phyloP scores from a whole-genome alignment of 2,329 filamentous ascomycete genomes.

The Pseudovirgaria hyperparasitica region DNA sequence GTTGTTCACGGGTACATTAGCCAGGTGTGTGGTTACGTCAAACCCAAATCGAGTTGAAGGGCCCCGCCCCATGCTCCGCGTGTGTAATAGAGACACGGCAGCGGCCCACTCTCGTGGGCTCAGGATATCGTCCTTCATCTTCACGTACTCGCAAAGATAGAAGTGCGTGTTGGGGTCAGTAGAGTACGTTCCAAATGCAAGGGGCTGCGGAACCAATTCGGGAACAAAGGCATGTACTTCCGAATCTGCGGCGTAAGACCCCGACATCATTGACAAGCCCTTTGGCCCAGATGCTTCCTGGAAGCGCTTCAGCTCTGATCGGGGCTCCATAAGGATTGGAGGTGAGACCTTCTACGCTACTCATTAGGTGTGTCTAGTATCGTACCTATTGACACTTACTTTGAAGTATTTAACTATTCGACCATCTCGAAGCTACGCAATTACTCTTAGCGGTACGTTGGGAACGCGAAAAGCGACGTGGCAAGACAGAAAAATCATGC shows the following conservation, averaged over 20 bases:
- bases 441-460: no score
- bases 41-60: constrained; percentile 3
- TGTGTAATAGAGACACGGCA: constrained; percentile 5
- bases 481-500: no score
- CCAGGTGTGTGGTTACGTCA: constrained; percentile 5
- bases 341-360: no score
- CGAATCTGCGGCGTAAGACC: constrained; percentile 4
- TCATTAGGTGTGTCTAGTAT: no score
- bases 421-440: no score
- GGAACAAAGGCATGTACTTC: constrained; percentile 2
- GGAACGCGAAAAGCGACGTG: no score
- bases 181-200: constrained; percentile 4
- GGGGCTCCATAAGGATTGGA: no score
- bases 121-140: constrained; percentile 5
- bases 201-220: constrained; percentile 4
- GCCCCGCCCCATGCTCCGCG: constrained; percentile 5
- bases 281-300: no score
- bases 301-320: no score
- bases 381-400: no score
- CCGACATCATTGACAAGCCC: constrained; percentile 7
- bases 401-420: no score
- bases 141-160: constrained; percentile 6
- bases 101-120: constrained; percentile 1
- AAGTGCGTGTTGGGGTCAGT: constrained; percentile 5
- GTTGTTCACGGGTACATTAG: constrained; percentile 4